Evolutionary conservation across 257 asterid genomes (phyloP).

Genomic region (Sherardia arvensis): DNA sequence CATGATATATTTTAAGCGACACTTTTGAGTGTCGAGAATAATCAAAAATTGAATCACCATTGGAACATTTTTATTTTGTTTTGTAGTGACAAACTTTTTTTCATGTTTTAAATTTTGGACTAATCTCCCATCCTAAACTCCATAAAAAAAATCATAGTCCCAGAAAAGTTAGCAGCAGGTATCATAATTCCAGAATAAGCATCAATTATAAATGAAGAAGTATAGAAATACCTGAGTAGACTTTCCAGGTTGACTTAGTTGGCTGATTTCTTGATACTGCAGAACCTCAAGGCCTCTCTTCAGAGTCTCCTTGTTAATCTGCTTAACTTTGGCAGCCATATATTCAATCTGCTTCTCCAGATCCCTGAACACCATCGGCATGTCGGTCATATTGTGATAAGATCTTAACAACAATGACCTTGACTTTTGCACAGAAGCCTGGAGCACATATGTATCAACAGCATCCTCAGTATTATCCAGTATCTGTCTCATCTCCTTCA

Average conservation of each 20-base stretch:
- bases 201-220: not conserved
- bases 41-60: too few species aligned
- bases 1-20: too few species aligned
- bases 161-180: too few species aligned
- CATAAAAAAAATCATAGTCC: too few species aligned
- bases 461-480: not conserved
- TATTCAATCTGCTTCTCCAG: not conserved
- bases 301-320: not conserved
- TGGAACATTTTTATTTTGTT: too few species aligned
- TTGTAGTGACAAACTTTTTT: too few species aligned
- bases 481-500: not conserved
- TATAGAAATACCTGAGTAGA: not conserved
- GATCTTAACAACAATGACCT: not conserved
- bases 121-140: too few species aligned
- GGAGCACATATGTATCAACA: not conserved
- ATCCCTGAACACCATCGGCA: not conserved
- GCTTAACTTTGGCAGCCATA: not conserved
- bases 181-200: too few species aligned
- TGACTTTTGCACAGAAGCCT: not conserved
- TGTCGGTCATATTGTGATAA: too few species aligned
- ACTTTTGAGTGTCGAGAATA: too few species aligned
- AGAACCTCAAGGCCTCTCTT: not conserved
- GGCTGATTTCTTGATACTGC: not conserved
- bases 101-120: too few species aligned
- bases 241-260: not conserved